Conservation (phyloP, 306 rosid genomes). For the Rubus idaeus region DNA sequence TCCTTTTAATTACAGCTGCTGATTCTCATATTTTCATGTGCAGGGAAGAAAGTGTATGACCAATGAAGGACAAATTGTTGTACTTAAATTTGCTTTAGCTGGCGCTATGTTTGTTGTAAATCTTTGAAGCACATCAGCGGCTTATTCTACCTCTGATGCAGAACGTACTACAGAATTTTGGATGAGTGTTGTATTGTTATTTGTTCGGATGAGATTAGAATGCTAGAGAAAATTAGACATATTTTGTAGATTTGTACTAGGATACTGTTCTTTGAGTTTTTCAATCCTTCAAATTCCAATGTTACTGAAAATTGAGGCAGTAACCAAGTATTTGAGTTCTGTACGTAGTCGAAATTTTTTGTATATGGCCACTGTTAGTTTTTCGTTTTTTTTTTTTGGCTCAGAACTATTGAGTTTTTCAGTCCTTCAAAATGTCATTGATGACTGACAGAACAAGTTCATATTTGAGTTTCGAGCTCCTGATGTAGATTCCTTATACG, state of each 20-base stretch:
- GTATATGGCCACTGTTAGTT: neutral
- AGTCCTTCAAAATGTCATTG: neutral
- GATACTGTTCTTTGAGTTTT: neutral
- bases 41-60: slow-evolving; percentile 9
- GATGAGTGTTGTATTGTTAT: neutral
- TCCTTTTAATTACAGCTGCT: neutral
- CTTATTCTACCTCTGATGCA: neutral
- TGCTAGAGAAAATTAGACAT: neutral
- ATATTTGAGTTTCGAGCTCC: too few species aligned
- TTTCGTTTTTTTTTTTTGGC: too few species aligned
- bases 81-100: neutral
- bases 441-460: neutral
- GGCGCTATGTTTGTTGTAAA: neutral
- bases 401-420: neutral
- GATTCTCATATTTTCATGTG: neutral
- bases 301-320: neutral
- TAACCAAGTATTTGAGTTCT: neutral
- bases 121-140: neutral
- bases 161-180: neutral
- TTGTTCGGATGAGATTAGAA: neutral
- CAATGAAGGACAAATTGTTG: neutral
- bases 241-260: neutral
- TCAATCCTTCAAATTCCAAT: neutral
- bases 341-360: too few species aligned
- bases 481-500: too few species aligned